Evolutionary conservation across 1,284 basidiomycete genomes (phyloP).

Genomic region (Puccinia horiana): DNA sequence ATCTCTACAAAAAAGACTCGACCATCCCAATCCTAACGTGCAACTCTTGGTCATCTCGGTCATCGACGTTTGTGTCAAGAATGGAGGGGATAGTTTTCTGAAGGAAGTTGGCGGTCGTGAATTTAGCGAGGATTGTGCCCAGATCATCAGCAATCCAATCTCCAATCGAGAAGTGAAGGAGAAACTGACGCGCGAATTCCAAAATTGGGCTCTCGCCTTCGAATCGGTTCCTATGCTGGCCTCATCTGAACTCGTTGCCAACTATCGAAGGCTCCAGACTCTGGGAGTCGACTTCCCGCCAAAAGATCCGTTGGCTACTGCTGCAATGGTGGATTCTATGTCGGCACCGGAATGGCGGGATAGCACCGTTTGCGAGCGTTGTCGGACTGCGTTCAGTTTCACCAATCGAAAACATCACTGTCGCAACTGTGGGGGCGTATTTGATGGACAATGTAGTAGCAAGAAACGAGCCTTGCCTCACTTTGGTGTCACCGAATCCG

Average conservation of each 20-base stretch:
- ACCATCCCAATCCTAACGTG: constrained; percentile 95
- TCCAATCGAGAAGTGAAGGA: constrained; percentile 80
- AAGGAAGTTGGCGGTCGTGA: constrained; percentile 79
- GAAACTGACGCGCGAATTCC: constrained; percentile 75
- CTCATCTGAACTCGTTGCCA: constrained; percentile 69
- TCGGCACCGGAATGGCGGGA: constrained; percentile 94
- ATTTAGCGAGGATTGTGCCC: constrained; percentile 88
- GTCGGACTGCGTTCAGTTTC: constrained; percentile 85
- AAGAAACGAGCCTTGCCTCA: constrained; percentile 83
- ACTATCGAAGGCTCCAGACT: constrained; percentile 57
- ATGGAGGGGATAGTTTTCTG: constrained; percentile 90
- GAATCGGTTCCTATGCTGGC: constrained; percentile 74
- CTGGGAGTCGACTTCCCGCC: constrained; percentile 80
- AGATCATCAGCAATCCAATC: constrained; percentile 64
- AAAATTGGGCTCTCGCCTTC: constrained; percentile 90
- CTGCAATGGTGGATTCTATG: constrained; percentile 81
- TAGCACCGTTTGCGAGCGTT: constrained; percentile 89
- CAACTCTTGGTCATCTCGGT: constrained; percentile 83
- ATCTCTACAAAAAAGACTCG: constrained; percentile 79
- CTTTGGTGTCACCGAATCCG: constrained; percentile 89
- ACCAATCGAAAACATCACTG: constrained; percentile 99
- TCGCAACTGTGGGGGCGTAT: constrained; percentile 94
- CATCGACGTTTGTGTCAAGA: constrained; percentile 93
- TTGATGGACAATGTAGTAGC: constrained; percentile 89
- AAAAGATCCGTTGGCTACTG: constrained; percentile 69